These are phyloP conservation scores for Barnettozyma populi DNA, from an alignment of 805 yeast genomes.

Conservation along the genomic window DNA sequence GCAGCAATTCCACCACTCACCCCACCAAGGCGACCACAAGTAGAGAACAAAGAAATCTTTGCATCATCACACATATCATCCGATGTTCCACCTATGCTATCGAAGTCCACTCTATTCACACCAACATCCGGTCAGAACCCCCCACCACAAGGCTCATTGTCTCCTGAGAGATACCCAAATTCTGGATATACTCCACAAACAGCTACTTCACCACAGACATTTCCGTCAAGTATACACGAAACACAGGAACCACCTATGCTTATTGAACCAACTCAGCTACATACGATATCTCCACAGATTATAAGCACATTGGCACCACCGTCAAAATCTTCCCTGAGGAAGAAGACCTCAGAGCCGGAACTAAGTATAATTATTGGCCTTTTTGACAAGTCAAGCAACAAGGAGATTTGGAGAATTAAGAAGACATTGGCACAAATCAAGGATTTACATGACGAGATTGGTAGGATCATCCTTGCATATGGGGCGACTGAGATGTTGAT, in stretches of 20 bases:
- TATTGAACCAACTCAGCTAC: conserved; percentile 54
- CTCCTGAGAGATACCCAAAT: conserved; percentile 9
- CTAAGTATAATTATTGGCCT: conserved; percentile 50
- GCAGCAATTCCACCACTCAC: background rate
- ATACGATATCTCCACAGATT: conserved; percentile 43
- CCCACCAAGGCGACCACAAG: conserved; percentile 2
- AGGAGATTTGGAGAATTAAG: conserved; percentile 70
- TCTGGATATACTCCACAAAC: conserved; percentile 1
- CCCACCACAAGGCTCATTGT: background rate
- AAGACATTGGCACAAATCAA: conserved; percentile 57
- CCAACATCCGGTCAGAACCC: background rate
- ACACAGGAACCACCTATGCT: conserved; percentile 34
- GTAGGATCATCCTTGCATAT: conserved; percentile 39
- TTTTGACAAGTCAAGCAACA: conserved; percentile 51
- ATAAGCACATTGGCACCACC: conserved; percentile 43
- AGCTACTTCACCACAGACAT: conserved; percentile 1
- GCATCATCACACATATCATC: background rate
- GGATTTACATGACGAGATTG: conserved; percentile 3
- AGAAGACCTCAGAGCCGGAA: conserved; percentile 48
- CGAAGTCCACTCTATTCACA: background rate
- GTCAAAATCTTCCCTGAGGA: conserved; percentile 20
- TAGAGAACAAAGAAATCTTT: background rate
- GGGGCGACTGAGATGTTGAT: conserved; percentile 42
- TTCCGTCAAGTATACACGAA: background rate
- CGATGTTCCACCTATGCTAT: background rate